Conservation (phyloP, 208 protist genomes). For the Leishmania guyanensis region DNA sequence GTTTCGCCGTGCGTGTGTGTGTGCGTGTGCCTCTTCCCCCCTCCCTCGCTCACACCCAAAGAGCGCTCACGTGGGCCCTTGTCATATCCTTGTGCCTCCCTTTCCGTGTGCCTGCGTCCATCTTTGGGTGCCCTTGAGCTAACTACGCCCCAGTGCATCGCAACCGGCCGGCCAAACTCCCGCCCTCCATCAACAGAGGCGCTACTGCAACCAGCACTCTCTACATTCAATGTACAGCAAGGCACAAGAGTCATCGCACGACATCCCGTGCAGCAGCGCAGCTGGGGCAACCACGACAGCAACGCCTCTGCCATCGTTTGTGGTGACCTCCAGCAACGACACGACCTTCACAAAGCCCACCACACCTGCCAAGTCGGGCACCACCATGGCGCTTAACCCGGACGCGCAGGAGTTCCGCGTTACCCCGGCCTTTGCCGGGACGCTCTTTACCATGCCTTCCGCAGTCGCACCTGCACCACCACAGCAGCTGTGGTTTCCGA, state of each 20-base stretch:
- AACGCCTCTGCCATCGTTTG: slow-evolving; percentile 15
- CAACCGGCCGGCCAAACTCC: neutral
- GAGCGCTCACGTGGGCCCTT: neutral
- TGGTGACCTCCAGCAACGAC: slow-evolving; percentile 33
- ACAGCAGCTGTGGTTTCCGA: slow-evolving; percentile 1
- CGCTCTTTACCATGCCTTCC: slow-evolving; percentile 34
- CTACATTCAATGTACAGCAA: neutral
- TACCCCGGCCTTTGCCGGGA: slow-evolving; percentile 13
- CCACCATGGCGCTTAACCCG: slow-evolving; percentile 16
- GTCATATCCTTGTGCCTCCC: neutral
- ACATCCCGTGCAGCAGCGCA: slow-evolving; percentile 1
- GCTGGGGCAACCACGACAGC: neutral
- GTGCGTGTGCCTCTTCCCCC: neutral
- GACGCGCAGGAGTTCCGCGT: slow-evolving; percentile 32
- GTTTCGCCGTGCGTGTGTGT: neutral
- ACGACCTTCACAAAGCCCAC: neutral
- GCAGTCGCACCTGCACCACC: neutral
- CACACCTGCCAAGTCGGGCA: neutral
- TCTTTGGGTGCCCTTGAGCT: neutral
- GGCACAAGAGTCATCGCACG: slow-evolving; percentile 10
- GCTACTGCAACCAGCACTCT: neutral
- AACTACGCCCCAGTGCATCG: neutral
- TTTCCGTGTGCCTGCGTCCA: neutral
- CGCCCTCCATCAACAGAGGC: neutral
- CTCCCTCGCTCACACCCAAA: neutral